Evolutionary conservation across 2,329 filamentous ascomycete species (phyloP), one percentile per base, ranked within the genome.

Genomic region (Chalara sp.): DNA sequence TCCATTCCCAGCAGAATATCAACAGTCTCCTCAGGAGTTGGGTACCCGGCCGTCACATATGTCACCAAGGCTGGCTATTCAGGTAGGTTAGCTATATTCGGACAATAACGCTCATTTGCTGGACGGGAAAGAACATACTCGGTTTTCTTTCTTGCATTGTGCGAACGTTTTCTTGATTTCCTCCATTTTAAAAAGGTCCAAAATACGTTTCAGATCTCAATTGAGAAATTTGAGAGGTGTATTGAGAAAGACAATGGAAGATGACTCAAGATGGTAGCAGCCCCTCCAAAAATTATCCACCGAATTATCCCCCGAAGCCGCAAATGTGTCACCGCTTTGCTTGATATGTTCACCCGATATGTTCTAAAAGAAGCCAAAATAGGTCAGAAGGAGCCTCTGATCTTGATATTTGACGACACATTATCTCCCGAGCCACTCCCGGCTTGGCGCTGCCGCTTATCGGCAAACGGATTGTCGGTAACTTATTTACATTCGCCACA

Each of bases 41-140:
- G 93, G 67, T 84, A 99, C 50, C 93, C 93, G 52, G 92, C 91
- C 30, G 93, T 99, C 66, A 96, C 89, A 76, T 99, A 99, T 31
- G 91, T 91, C 58, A 99, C 89, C 55, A 99, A 79, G 47, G 93
- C 92, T 6, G 63, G 53, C 62, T 66, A 32, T 51, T 11, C 12
- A 53, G 39, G 49, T 44, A 30, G 6, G 31, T 49, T 35, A 58
- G 52, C 46, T 12, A 49, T 51, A 32, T 48, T 44, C 53, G 44
- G 46, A 30, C 10, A 31, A 44, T 28, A 47, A 53, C 46, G n/a
- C 10, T 13, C 8, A 44, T 44, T 37, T 28, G 45, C 29, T 47
- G 41, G 33, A 32, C 29, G 29, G 33, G 31, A 28, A 44, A 12
- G 43, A 30, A 62, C 67, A 37, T 57, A 70, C 68, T 57, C 69